phyloP scores from a whole-genome alignment of 306 rosid species.

The Fragaria vesca region DNA sequence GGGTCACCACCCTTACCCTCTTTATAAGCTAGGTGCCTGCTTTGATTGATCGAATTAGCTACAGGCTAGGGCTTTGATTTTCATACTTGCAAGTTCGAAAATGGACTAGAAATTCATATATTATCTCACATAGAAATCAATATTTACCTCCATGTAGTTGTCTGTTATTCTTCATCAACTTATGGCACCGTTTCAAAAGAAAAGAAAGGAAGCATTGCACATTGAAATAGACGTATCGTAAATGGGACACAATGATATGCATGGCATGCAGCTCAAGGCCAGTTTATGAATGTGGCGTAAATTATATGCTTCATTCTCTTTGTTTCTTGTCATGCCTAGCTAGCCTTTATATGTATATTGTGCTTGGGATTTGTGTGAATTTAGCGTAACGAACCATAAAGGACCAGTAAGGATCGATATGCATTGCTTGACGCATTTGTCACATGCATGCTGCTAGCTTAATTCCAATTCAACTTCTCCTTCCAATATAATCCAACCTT shows the following conservation, averaged over 20 bases:
- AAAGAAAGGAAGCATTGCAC: background rate
- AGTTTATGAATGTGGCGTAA: background rate
- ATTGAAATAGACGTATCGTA: background rate
- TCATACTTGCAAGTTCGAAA: background rate
- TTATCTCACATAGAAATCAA: too few relatives aligned
- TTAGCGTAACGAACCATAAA: constrained; percentile 65
- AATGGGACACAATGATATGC: background rate
- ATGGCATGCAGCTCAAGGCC: background rate
- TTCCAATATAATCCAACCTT: too few relatives aligned
- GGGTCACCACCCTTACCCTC: background rate
- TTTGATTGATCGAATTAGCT: background rate
- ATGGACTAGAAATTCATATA: background rate
- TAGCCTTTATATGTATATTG: background rate
- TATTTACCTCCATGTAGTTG: background rate
- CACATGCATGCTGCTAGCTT: too few relatives aligned
- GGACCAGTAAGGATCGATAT: too few relatives aligned
- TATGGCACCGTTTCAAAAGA: background rate
- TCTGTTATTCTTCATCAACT: too few relatives aligned
- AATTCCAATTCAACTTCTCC: too few relatives aligned
- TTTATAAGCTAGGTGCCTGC: background rate
- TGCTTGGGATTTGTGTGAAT: constrained; percentile 72
- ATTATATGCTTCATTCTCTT: background rate
- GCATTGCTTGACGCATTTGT: too few relatives aligned
- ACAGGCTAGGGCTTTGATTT: background rate
- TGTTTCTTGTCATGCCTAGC: background rate